Evolutionary conservation across 2,329 filamentous ascomycete species (phyloP).

Genomic region (Scedosporium boydii): DNA sequence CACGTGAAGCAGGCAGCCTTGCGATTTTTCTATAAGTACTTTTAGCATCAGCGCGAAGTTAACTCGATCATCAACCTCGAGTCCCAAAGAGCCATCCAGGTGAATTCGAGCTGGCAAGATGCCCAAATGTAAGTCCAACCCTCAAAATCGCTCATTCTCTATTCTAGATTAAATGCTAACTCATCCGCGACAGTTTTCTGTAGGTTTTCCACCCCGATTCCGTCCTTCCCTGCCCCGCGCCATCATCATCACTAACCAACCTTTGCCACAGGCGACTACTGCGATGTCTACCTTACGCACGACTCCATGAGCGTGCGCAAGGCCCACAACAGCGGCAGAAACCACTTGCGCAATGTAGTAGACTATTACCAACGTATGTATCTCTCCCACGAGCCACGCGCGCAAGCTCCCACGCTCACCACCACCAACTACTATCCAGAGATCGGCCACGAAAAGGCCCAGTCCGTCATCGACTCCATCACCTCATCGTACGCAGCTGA

Average conservation of each 20-base stretch:
- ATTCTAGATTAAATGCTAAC: conserved; percentile 24
- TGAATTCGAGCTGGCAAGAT: conserved; percentile 38
- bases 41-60: background rate
- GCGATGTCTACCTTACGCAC: conserved; percentile 99
- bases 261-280: conserved; percentile 65
- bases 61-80: background rate
- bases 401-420: conserved; percentile 5
- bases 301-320: conserved; percentile 99
- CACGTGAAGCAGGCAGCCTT: conserved; percentile 1
- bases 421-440: conserved; percentile 39
- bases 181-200: conserved; percentile 18
- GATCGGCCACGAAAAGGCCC: conserved; percentile 96
- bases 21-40: background rate
- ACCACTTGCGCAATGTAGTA: conserved; percentile 94
- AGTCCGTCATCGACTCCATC: conserved; percentile 97
- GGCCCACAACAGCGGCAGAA: conserved; percentile 92
- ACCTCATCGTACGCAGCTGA: conserved; percentile 92
- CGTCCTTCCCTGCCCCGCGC: conserved; percentile 13
- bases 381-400: background rate
- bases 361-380: conserved; percentile 90
- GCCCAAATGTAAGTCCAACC: conserved; percentile 69
- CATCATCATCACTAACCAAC: conserved; percentile 13
- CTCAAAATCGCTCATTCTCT: conserved; percentile 6
- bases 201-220: conserved; percentile 10
- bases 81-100: background rate